Evolutionary conservation across 495 filamentous ascomycete species (phyloP).

Genomic region (Trichocladium uniseriatum): DNA sequence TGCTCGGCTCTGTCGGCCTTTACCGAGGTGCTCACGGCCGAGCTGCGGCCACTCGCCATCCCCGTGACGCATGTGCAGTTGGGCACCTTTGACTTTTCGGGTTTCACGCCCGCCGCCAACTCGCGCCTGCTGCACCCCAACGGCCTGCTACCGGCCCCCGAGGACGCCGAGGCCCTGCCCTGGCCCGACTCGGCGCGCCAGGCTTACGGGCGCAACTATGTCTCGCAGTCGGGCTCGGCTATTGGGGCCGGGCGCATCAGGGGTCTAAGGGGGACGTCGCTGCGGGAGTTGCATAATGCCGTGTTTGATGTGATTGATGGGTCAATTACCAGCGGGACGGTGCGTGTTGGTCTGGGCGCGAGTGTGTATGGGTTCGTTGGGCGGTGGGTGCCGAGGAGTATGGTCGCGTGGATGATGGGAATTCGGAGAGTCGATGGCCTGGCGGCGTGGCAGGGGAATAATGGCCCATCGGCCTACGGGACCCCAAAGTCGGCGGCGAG

Average conservation of each 20-base stretch:
- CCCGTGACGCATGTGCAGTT: slow-evolving; percentile 76
- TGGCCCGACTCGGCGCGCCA: slow-evolving; percentile 52
- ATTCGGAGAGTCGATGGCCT: slow-evolving; percentile 46
- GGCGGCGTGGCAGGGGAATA: slow-evolving; percentile 30
- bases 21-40: slow-evolving; percentile 61
- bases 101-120: slow-evolving; percentile 35
- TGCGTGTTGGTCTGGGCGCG: slow-evolving; percentile 74
- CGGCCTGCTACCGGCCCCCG: slow-evolving; percentile 23
- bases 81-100: slow-evolving; percentile 66
- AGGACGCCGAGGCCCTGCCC: slow-evolving; percentile 52
- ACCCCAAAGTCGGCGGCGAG: slow-evolving; percentile 19
- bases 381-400: slow-evolving; percentile 62
- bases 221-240: slow-evolving; percentile 38
- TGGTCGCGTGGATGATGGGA: slow-evolving; percentile 88
- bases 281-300: slow-evolving; percentile 69
- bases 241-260: slow-evolving; percentile 37
- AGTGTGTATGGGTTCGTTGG: slow-evolving; percentile 79
- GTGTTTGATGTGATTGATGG: slow-evolving; percentile 75
- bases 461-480: slow-evolving; percentile 15
- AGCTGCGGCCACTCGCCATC: slow-evolving; percentile 62
- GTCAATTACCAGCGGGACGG: slow-evolving; percentile 38
- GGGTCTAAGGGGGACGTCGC: slow-evolving; percentile 51
- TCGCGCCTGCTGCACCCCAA: slow-evolving; percentile 25
- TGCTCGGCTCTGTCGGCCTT: slow-evolving; percentile 74
- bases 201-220: slow-evolving; percentile 49